phyloP scores from a whole-genome alignment of 2,329 filamentous ascomycete genomes.

The Claviceps paspali region DNA sequence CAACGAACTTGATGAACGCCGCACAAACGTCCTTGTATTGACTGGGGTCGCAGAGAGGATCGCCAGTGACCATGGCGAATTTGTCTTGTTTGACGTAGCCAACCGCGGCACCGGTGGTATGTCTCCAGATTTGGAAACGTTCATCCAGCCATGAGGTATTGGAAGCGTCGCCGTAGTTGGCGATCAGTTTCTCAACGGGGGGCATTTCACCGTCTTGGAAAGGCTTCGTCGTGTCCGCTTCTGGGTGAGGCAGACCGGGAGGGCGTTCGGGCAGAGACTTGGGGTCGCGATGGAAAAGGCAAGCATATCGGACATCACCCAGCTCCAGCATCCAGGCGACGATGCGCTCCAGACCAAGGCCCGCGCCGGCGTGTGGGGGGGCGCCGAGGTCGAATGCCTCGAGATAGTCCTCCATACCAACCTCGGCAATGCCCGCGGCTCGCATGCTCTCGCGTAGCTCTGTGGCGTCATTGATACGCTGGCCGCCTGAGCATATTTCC shows the following conservation, averaged over 20 bases:
- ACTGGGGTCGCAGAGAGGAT: slow-evolving; percentile 67
- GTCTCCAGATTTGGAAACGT: slow-evolving; percentile 76
- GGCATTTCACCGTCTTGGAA: slow-evolving; percentile 43
- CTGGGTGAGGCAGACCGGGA: slow-evolving; percentile 62
- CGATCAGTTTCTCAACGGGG: slow-evolving; percentile 71
- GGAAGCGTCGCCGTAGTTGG: slow-evolving; percentile 88
- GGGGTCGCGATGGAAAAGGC: slow-evolving; percentile 76
- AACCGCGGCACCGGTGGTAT: slow-evolving; percentile 69
- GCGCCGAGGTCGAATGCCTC: slow-evolving; percentile 78
- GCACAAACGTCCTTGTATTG: slow-evolving; percentile 63
- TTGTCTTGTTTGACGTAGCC: slow-evolving; percentile 65
- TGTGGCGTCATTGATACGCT: slow-evolving; percentile 73
- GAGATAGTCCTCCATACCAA: slow-evolving; percentile 82
- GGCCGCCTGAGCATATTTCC: slow-evolving; percentile 82
- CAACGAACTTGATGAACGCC: slow-evolving; percentile 61
- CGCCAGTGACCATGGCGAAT: slow-evolving; percentile 71
- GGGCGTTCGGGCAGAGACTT: slow-evolving; percentile 63
- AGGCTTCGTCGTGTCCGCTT: slow-evolving; percentile 56
- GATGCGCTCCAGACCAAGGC: slow-evolving; percentile 79
- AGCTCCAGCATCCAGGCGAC: slow-evolving; percentile 74
- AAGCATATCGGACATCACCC: slow-evolving; percentile 78
- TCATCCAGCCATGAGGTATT: slow-evolving; percentile 91
- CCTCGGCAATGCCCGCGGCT: slow-evolving; percentile 57
- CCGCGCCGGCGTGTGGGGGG: slow-evolving; percentile 78
- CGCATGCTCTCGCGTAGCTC: slow-evolving; percentile 67